Conservation (phyloP, 2,329 filamentous ascomycete genomes). For the Colletotrichum sansevieriae region DNA sequence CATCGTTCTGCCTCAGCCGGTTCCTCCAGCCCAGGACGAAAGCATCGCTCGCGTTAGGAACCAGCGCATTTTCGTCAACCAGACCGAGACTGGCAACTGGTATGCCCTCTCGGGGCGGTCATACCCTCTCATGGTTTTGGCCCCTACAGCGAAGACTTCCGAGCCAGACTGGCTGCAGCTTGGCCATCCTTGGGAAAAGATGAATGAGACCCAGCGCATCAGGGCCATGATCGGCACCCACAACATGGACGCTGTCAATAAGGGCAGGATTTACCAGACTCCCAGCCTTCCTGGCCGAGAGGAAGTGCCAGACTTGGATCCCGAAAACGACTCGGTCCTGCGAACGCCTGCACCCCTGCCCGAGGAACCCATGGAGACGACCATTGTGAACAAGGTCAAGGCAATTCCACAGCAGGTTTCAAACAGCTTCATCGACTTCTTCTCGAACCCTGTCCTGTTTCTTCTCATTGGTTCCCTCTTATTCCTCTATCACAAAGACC, state of each 20-base stretch:
- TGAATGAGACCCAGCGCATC: conserved; percentile 63
- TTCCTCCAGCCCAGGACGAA: conserved; percentile 70
- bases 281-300: conserved; percentile 53
- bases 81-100: conserved; percentile 88
- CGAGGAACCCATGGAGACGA: conserved; percentile 51
- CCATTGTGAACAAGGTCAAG: conserved; percentile 64
- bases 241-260: conserved; percentile 61
- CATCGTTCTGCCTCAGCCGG: conserved; percentile 87
- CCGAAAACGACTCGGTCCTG: conserved; percentile 51
- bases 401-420: conserved; percentile 63
- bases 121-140: conserved; percentile 87
- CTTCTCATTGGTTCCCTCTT: conserved; percentile 58
- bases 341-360: conserved; percentile 47
- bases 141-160: conserved; percentile 61
- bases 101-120: conserved; percentile 90
- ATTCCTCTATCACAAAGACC: conserved; percentile 61
- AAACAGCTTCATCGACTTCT: conserved; percentile 65
- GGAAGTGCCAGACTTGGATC: conserved; percentile 47
- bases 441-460: conserved; percentile 67
- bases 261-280: conserved; percentile 51
- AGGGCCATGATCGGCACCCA: conserved; percentile 80
- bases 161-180: conserved; percentile 63
- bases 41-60: conserved; percentile 65
- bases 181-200: conserved; percentile 54
- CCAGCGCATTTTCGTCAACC: conserved; percentile 85